Evolutionary conservation across 2,329 filamentous ascomycete species (phyloP).

Genomic region (Penicillium griseofulvum): DNA sequence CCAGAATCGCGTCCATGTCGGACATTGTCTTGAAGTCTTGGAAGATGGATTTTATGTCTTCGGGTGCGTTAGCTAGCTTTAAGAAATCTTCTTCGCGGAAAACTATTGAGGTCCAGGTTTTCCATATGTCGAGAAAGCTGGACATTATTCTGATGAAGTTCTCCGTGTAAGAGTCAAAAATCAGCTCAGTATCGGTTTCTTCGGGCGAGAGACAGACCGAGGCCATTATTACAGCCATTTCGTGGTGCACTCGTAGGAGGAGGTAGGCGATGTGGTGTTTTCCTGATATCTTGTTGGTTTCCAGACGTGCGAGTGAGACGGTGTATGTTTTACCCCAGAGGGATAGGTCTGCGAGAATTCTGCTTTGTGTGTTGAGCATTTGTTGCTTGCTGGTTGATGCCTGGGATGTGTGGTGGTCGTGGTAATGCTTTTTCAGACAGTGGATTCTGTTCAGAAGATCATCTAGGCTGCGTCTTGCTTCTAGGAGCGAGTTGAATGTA

Average conservation of each 20-base stretch:
- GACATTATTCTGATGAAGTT: constrained; percentile 20
- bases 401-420: not conserved
- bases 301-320: constrained; percentile 2
- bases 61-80: not conserved
- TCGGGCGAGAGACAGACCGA: constrained; percentile 15
- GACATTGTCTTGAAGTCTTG: not conserved
- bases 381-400: not conserved
- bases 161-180: constrained; percentile 24
- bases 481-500: constrained; percentile 10
- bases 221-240: constrained; percentile 47
- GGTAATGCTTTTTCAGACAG: constrained; percentile 13
- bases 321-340: constrained; percentile 26
- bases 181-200: constrained; percentile 23
- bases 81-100: not conserved
- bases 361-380: constrained; percentile 3
- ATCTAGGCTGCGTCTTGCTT: constrained; percentile 24
- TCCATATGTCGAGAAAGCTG: constrained; percentile 12
- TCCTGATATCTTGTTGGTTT: not conserved
- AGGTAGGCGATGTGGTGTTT: constrained; percentile 20
- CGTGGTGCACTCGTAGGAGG: constrained; percentile 42
- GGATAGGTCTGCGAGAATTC: constrained; percentile 12
- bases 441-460: constrained; percentile 18
- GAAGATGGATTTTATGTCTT: constrained; percentile 1
- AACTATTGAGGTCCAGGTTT: constrained; percentile 1
- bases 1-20: not conserved